A percentile compares a stretch with the other conserved stretches of the same genome.
Conservation (phyloP, 1,139 yeast species). For the Zygosaccharomyces pseudobailii region DNA sequence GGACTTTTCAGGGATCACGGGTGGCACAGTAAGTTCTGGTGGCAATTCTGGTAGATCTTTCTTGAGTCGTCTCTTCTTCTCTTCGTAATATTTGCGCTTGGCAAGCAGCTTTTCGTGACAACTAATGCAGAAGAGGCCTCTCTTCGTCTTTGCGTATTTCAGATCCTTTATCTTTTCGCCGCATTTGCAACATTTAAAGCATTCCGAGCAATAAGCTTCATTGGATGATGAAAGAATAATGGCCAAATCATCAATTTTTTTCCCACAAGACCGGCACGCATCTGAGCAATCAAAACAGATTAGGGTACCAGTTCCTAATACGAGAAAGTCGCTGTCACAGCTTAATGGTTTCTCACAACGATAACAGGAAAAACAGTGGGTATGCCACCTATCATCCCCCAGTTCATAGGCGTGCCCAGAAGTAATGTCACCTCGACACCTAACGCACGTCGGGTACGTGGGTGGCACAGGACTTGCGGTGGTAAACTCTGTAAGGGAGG, state of each 20-base stretch:
- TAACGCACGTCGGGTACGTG: slow-evolving; percentile 26
- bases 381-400: slow-evolving; percentile 95
- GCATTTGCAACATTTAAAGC: slow-evolving; percentile 90
- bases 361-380: slow-evolving; percentile 84
- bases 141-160: slow-evolving; percentile 88
- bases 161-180: slow-evolving; percentile 83
- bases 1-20: slow-evolving; percentile 11
- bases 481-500: slow-evolving; percentile 1
- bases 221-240: slow-evolving; percentile 75
- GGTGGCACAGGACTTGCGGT: background rate
- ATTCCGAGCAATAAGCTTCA: slow-evolving; percentile 87
- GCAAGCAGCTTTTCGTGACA: slow-evolving; percentile 79
- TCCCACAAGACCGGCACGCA: slow-evolving; percentile 79
- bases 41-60: slow-evolving; percentile 20
- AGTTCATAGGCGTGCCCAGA: slow-evolving; percentile 80
- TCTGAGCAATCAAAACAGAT: slow-evolving; percentile 91
- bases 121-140: slow-evolving; percentile 88
- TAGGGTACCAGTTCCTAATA: slow-evolving; percentile 85
- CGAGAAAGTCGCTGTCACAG: slow-evolving; percentile 83
- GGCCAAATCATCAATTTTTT: slow-evolving; percentile 93
- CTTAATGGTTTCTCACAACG: slow-evolving; percentile 75
- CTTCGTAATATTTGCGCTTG: slow-evolving; percentile 36
- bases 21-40: slow-evolving; percentile 6
- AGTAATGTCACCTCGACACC: slow-evolving; percentile 42
- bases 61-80: slow-evolving; percentile 34